Evolutionary conservation across 352 stramenopile species (phyloP), one percentile per base, ranked within the genome.

Genomic region (Thalassiosira mediterranea): DNA sequence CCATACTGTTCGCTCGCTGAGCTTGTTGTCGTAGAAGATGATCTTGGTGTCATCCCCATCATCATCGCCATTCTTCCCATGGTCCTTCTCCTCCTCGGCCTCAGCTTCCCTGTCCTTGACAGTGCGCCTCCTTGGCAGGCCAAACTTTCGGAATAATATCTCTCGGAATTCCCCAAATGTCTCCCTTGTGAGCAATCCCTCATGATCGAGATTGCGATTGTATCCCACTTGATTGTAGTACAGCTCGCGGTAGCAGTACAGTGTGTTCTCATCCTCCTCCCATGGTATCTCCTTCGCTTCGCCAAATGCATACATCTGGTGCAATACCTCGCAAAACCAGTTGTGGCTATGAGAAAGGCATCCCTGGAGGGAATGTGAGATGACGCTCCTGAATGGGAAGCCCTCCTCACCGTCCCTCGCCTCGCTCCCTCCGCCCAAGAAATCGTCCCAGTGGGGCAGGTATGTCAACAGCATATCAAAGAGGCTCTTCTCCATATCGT

Each of bases 381-480:
- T 52, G 5, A 79, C 57, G 37, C 56, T 53, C 3, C 63, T 5
- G 31, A 79, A 79, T 0, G 71, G 71, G 17, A 69, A 79, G 26
- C 47, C 47, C 0, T 32, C 19, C 47, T 56, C 64, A 44, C n/a
- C n/a, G n/a, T n/a, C n/a, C n/a, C n/a, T n/a, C n/a, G n/a, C n/a
- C n/a, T n/a, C n/a, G 17, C 32, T 59, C 4, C 58, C 44, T 5
- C 25, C 38, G 25, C 52, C 32, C 23, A 40, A 32, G 17, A 49
- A 79, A 0, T 48, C 42, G 26, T 74, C 23, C 71, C 71, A 79
- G 26, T 79, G 51, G 17, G 71, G 71, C 7, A 79, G 47, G 34
- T 79, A 79, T 2, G 61, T 70, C 8, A 79, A 48, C 4, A 79
- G n/a, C 21, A 51, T 64, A 23, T 79, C 71, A 32, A 79, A 79